Conservation (phyloP, 1,139 yeast species). For the Geotrichum cucujoidarum region DNA sequence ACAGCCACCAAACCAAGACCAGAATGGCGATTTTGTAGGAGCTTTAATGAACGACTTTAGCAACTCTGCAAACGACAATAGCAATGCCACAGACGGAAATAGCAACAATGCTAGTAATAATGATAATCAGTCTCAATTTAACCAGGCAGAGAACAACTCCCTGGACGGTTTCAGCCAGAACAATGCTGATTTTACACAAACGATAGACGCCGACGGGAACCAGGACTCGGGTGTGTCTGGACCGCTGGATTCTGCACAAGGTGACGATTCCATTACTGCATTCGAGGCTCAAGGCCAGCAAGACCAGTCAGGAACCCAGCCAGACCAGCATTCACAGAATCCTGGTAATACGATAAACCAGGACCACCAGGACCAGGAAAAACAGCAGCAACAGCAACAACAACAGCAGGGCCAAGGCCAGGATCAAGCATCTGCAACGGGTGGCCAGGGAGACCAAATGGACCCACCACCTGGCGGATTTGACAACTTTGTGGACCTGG, state of each 20-base stretch:
- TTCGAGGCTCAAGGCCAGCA: too few species aligned
- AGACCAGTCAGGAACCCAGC: too few species aligned
- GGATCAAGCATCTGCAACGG: not conserved
- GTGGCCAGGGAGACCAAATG: not conserved
- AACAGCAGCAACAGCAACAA: not conserved
- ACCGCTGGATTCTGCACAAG: too few species aligned
- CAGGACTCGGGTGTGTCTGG: too few species aligned
- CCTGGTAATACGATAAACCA: too few species aligned
- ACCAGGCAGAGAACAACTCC: too few species aligned
- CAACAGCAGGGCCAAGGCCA: not conserved
- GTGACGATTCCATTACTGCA: too few species aligned
- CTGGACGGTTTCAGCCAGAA: too few species aligned
- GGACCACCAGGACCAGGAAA: not conserved
- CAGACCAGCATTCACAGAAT: too few species aligned
- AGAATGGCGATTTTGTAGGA: slow-evolving; percentile 3
- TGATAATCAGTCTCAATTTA: not conserved
- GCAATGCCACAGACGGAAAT: not conserved
- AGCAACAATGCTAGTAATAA: not conserved
- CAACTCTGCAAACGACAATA: not conserved
- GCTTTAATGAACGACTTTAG: slow-evolving; percentile 1
- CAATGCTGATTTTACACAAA: too few species aligned
- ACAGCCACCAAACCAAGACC: not conserved
- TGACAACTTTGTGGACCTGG: not conserved
- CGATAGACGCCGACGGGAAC: too few species aligned
- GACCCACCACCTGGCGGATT: not conserved